Evolutionary conservation across 345 rosid species (phyloP), one percentile per base, ranked within the genome.

Genomic region (Sapria himalayana): DNA sequence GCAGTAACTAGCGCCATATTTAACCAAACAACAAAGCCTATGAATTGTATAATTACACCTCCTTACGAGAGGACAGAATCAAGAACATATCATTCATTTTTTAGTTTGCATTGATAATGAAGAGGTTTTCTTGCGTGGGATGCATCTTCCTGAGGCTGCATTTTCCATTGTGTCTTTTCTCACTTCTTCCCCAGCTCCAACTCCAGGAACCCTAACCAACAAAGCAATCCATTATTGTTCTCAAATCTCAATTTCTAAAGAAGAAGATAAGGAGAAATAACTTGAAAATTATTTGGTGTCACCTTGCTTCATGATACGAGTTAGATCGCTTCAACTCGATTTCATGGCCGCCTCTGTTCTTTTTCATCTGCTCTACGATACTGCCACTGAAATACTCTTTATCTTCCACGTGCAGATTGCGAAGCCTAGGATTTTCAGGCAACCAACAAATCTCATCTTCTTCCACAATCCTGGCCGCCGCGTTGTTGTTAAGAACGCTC

Each of bases 351-450:
- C 34, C 65, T 50, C 65, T 76, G 50, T 65, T 69, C 16, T 63
- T 54, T 29, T 63, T 67, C 67, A 65, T 63, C 0, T 91, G 45
- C 49, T 81, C 84, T 0, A 81, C 64, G 18, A 85, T 81, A 60
- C 94, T 85, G 12, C 96, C 94, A 29, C 86, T 81, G 21, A 81
- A 85, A 52, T 78, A 81, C 64, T 85, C 84, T 37, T 81, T 85
- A 38, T 81, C 96, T 57, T 75, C 72, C 11, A 63, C 52, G 39
- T 81, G 96, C 10, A 65, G 39, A 60, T 73, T 81, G 15, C 94
- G 86, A 21, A 85, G 78, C 72, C 96, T 78, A 4, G 94, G 96
- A 60, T 85, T 81, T 72, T 85, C 96, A 22, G 94, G 73, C 85
- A 85, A 81, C 67, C 43, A 75, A 15, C 37, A 55, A 3, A 81